Evolutionary conservation across 257 asterid species (phyloP), one percentile per base, ranked within the genome.

Genomic region (Sherardia arvensis): DNA sequence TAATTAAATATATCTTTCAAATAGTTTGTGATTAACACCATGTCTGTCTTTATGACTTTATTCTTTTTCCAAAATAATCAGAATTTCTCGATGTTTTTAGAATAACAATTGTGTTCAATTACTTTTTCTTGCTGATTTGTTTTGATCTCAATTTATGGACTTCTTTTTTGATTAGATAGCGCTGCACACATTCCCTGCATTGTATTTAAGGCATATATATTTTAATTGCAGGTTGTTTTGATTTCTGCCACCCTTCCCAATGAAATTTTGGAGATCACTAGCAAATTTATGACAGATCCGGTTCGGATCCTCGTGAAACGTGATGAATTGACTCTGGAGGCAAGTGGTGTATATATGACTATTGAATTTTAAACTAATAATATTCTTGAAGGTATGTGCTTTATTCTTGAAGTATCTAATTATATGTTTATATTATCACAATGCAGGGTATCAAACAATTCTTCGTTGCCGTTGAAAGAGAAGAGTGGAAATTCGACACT

Each of bases 261-360:
- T 76, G 99, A 93, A 74, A 93, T 90, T 71, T 69, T 93, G 76
- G 99, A 90, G 86, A 87, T 93, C 1, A 93, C 99, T 10, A 85
- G 96, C 85, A 93, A 93, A 77, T 93, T 93, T 80, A 93, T 93
- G 99, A 90, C 99, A 1, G 99, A 87, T 72, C 99, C 99, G 34
- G 97, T 93, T 65, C 89, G 99, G 55, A 90, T 90, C 68, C 97
- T 93, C 40, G 99, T 93, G 47, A 93, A 93, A 74, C 97, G 96
- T 84, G 99, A 93, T 85, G 99, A 93, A 59, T 82, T 93, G 95
- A 93, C 99, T 9, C 84, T 90, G 28, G 99, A 93, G 95, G 99
- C 81, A 72, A 12, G 81, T 61, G 20, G 43, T 23, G 5, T 22
- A 8, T n/a, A 11, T 9, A 30, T 22, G 59, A 17, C 6, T 43